Evolutionary conservation across 2,329 filamentous ascomycete genomes (phyloP), one percentile per base, ranked within the genome.

Genomic region (Diplodia scrobiculata): DNA sequence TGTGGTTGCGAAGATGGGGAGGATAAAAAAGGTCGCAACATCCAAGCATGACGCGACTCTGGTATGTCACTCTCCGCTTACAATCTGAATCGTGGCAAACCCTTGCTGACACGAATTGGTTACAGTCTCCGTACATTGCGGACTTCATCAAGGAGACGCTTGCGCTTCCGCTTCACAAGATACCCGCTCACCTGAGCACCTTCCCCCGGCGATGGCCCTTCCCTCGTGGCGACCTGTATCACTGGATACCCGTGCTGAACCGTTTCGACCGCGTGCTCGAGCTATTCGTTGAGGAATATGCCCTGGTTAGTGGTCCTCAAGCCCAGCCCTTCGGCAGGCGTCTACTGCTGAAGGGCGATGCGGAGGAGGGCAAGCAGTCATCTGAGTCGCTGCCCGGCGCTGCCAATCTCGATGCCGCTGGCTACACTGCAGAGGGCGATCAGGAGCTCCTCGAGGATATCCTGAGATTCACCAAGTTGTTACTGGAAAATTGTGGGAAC

Each of bases 191-290:
- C 71, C 89, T 99, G 70, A 84, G 84, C 72, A 86, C 85, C 66
- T 98, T 98, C 76, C 92, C 94, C 67, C 88, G 89, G 70, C 84
- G 89, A 84, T 99, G 95, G 95, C 92, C 93, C 1, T 96, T 98
- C 74, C 94, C 94, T 47, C 87, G 94, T 76, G 96, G 95, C 68
- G 95, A 99, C 77, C 83, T 98, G 34, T 98, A 98, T 76, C 94
- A 99, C 82, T 99, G 96, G 96, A 97, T 99, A 71, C 89, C 91
- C 32, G 85, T 97, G 27, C 81, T 99, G 68, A 96, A 99, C 78
- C 89, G 92, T 67, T 98, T 99, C 78, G 95, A 99, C 78, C 87
- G 86, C 73, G 88, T 98, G 69, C 82, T 99, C 48, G 91, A 96
- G 72, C 83, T 87, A 47, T 92, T 96, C 76, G 92, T 89, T 77